phyloP scores from a whole-genome alignment of 208 protist genomes.

The Trypanosoma theileri region DNA sequence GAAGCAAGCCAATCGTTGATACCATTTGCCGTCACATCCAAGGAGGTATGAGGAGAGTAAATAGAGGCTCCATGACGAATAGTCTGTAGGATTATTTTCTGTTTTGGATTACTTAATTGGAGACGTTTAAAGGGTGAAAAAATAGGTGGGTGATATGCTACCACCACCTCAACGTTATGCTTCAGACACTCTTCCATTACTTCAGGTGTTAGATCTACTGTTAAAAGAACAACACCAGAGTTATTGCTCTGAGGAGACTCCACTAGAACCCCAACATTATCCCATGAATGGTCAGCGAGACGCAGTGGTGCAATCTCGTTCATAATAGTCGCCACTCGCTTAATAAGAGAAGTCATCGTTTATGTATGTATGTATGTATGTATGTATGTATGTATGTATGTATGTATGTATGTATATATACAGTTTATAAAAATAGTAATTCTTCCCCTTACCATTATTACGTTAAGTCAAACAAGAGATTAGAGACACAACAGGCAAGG shows the following conservation, averaged over 20 bases:
- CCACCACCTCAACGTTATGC: conserved; percentile 67
- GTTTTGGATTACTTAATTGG: conserved; percentile 63
- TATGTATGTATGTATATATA: no score
- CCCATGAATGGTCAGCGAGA: conserved; percentile 90
- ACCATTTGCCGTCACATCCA: conserved; percentile 77
- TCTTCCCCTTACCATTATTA: background rate
- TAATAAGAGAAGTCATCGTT: conserved; percentile 40
- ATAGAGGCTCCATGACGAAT: conserved; percentile 82
- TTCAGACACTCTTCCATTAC: conserved; percentile 88
- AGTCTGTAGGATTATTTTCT: conserved; percentile 66
- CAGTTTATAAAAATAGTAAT: no score
- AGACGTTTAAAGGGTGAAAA: conserved; percentile 86
- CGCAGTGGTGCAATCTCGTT: conserved; percentile 78
- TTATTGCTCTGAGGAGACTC: conserved; percentile 67
- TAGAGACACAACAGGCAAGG: background rate
- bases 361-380: no score
- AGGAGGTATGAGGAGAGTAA: conserved; percentile 92
- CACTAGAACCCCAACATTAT: conserved; percentile 94
- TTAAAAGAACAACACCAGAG: conserved; percentile 69
- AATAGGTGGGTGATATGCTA: conserved; percentile 92
- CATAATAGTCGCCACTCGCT: conserved; percentile 64
- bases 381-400: no score
- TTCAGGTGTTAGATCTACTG: conserved; percentile 89
- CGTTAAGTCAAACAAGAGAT: background rate
- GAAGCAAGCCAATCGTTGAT: conserved; percentile 93